These are phyloP conservation scores for Nicotiana otophora DNA, from an alignment of 257 asterid species.

Conservation along the genomic window DNA sequence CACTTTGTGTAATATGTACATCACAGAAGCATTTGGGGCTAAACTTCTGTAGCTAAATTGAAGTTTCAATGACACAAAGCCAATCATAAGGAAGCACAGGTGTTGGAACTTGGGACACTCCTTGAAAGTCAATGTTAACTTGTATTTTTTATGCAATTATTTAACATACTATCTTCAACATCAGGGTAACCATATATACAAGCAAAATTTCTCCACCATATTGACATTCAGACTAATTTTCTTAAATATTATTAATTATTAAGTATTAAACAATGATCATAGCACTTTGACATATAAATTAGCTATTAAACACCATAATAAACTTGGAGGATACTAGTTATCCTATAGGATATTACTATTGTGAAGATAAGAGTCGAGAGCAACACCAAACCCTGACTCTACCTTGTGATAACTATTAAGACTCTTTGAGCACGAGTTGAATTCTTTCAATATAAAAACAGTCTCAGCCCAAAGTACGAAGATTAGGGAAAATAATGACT, in stretches of 20 bases:
- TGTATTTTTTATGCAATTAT: background rate
- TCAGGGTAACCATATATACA: background rate
- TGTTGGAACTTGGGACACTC: background rate
- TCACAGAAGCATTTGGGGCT: background rate
- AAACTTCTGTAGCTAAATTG: background rate
- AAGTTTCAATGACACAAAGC: background rate
- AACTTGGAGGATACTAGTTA: background rate
- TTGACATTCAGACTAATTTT: background rate
- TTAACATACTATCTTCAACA: background rate
- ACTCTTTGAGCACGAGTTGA: background rate
- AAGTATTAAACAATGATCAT: background rate
- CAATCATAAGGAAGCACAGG: background rate
- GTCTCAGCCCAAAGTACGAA: background rate
- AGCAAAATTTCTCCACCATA: background rate
- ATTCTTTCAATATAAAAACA: background rate
- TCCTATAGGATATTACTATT: background rate
- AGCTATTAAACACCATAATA: background rate
- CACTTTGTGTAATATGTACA: background rate
- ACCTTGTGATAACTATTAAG: background rate
- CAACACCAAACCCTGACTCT: background rate
- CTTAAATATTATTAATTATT: background rate
- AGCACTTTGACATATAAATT: background rate
- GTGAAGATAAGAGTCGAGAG: background rate
- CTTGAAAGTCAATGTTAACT: background rate
- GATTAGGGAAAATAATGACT: background rate